Evolutionary conservation across 208 protist genomes (phyloP).

Genomic region (Trichomonas gallinae): DNA sequence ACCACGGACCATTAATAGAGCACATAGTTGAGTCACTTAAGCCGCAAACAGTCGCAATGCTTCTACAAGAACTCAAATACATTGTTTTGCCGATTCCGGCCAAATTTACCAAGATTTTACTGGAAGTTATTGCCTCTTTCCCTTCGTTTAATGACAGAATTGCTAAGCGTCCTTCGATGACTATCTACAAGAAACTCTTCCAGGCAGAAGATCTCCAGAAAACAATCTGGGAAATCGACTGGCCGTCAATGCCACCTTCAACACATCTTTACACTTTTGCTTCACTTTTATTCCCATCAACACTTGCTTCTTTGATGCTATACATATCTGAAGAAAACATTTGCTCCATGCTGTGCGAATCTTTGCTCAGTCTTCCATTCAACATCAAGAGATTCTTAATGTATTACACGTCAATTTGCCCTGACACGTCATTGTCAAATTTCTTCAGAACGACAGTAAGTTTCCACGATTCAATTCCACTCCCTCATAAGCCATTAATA

Average conservation of each 20-base stretch:
- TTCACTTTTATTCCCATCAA: background rate
- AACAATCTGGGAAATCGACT: background rate
- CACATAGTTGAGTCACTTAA: background rate
- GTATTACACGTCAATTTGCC: background rate
- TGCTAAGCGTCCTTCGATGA: background rate
- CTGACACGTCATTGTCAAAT: background rate
- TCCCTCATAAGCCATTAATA: background rate
- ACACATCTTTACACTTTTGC: background rate
- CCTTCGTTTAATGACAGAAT: background rate
- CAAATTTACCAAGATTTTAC: background rate
- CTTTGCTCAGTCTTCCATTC: background rate
- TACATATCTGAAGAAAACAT: background rate
- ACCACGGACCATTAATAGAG: background rate
- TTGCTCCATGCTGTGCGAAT: background rate
- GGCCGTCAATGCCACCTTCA: background rate
- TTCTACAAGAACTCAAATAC: background rate
- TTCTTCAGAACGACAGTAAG: background rate
- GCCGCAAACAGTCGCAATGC: background rate
- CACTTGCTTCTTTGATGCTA: background rate
- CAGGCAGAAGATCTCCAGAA: background rate
- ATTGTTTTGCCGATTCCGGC: background rate
- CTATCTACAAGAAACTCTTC: background rate
- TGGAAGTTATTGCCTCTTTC: background rate
- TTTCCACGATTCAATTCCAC: background rate
- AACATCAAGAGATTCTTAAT: background rate